Evolutionary conservation across 345 rosid species (phyloP).

Genomic region (Brassica juncea): DNA sequence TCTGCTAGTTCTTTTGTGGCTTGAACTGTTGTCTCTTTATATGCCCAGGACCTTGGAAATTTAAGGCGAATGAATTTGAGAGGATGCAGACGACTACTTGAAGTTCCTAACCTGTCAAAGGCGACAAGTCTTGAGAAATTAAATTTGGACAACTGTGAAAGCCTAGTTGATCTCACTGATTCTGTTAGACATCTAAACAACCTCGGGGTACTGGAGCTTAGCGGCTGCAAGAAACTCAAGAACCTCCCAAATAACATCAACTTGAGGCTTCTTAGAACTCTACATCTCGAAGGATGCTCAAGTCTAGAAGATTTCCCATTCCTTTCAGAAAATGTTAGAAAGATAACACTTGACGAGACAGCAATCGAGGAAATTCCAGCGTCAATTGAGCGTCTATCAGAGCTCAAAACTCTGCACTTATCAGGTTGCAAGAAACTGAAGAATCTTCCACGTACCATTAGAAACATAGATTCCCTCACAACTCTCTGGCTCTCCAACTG

Average conservation of each 20-base stretch:
- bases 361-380: neutral
- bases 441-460: neutral
- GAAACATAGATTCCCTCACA: neutral
- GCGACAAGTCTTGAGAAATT: neutral
- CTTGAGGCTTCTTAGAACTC: neutral
- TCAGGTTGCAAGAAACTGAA: neutral
- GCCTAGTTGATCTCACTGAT: neutral
- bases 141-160: neutral
- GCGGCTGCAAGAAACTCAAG: neutral
- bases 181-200: neutral
- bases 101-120: neutral
- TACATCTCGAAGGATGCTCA: neutral
- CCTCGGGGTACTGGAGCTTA: neutral
- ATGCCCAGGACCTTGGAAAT: neutral
- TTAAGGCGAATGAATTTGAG: neutral
- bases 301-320: neutral
- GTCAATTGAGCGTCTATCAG: neutral
- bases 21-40: neutral
- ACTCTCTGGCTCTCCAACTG: neutral
- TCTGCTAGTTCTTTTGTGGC: neutral
- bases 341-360: neutral
- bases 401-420: neutral
- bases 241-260: neutral
- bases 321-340: neutral
- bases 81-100: neutral